Conservation (phyloP, 352 stramenopile genomes). For the Peronospora belbahrii region DNA sequence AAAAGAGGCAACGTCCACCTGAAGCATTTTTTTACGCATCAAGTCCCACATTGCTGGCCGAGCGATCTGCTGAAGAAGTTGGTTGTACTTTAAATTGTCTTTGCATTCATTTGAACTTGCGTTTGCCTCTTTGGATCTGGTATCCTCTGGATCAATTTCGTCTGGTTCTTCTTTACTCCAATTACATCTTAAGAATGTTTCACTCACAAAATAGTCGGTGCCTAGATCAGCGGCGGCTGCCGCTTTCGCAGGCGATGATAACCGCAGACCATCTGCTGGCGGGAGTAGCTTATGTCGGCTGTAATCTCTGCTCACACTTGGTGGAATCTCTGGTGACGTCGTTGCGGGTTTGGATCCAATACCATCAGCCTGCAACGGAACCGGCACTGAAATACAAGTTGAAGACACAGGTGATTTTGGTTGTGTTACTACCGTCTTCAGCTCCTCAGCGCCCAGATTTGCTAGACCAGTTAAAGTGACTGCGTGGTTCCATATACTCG, state of each 20-base stretch:
- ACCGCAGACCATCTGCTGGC: neutral
- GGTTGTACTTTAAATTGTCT: conserved; percentile 3
- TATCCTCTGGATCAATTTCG: neutral
- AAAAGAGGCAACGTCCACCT: conserved; percentile 21
- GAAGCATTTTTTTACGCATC: conserved; percentile 37
- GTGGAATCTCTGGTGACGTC: neutral
- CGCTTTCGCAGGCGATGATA: conserved; percentile 3
- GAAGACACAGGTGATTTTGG: neutral
- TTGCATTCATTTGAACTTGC: neutral
- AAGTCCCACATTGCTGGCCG: conserved; percentile 42
- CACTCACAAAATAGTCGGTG: conserved; percentile 32
- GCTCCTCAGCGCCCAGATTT: conserved; percentile 11
- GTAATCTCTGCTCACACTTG: neutral
- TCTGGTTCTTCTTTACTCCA: conserved; percentile 15
- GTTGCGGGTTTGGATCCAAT: neutral
- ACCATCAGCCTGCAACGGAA: neutral
- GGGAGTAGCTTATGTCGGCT: neutral
- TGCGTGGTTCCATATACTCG: conserved; percentile 24
- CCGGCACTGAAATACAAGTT: neutral
- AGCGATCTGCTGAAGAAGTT: conserved; percentile 28
- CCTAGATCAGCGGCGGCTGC: conserved; percentile 11
- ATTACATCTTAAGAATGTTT: conserved; percentile 22
- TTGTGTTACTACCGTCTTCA: neutral
- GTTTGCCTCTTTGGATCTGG: neutral
- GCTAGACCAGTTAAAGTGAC: neutral